Evolutionary conservation across 1,139 yeast species (phyloP).

Genomic region (Arxiozyma heterogenica): DNA sequence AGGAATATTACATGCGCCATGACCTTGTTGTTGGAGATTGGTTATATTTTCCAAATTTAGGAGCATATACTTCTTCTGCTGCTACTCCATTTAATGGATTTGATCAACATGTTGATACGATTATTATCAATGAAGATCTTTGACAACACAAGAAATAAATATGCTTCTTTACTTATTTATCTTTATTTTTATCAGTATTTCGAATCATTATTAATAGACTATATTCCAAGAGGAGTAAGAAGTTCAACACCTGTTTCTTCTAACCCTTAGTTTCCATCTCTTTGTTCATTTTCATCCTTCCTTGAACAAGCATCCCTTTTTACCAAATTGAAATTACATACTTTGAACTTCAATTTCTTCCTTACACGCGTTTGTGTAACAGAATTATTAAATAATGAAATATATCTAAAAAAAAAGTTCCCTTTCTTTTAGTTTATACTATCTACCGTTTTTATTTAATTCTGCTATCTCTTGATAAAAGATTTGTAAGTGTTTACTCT

Average conservation of each 20-base stretch:
- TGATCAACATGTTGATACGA: slow-evolving; percentile 48
- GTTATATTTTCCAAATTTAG: slow-evolving; percentile 75
- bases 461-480: not conserved
- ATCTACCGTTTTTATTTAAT: too few relatives aligned
- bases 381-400: too few relatives aligned
- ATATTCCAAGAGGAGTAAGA: not conserved
- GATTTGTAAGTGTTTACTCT: not conserved
- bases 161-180: not conserved
- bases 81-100: slow-evolving; percentile 87
- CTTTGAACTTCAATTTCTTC: not conserved
- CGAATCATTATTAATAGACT: too few relatives aligned
- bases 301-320: not conserved
- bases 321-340: not conserved
- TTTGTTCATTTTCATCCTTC: not conserved
- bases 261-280: not conserved
- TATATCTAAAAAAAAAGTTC: not conserved
- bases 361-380: not conserved
- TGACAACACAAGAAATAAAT: not conserved
- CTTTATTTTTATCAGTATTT: not conserved
- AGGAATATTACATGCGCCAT: slow-evolving; percentile 43
- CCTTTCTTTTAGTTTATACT: not conserved
- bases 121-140: slow-evolving; percentile 41
- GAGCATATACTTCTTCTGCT: slow-evolving; percentile 93
- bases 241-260: not conserved
- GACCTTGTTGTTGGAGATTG: slow-evolving; percentile 81